Evolutionary conservation across 2,329 filamentous ascomycete genomes (phyloP).

Genomic region (Chaetothyriales sp.): DNA sequence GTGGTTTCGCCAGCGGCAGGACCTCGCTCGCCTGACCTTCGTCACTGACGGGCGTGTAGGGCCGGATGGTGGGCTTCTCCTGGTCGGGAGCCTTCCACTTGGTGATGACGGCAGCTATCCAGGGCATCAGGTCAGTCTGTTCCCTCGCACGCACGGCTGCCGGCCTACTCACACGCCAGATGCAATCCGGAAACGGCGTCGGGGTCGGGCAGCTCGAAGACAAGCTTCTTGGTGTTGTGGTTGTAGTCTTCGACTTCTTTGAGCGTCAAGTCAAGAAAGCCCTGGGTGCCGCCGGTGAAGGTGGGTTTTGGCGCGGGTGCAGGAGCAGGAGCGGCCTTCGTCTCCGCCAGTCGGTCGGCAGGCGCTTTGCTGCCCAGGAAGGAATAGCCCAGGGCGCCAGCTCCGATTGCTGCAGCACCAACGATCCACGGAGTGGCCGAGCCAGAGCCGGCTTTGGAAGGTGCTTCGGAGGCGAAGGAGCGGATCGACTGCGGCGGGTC

Average conservation of each 20-base stretch:
- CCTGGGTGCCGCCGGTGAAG: slow-evolving; percentile 78
- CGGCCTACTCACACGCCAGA: slow-evolving; percentile 50
- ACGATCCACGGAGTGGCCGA: slow-evolving; percentile 26
- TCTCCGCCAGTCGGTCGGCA: slow-evolving; percentile 16
- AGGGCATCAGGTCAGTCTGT: neutral
- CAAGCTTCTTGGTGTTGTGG: slow-evolving; percentile 88
- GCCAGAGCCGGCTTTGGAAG: slow-evolving; percentile 39
- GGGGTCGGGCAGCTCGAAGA: slow-evolving; percentile 72
- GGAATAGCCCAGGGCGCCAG: slow-evolving; percentile 44
- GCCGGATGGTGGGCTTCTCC: slow-evolving; percentile 75
- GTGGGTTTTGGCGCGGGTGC: slow-evolving; percentile 30
- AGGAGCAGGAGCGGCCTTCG: neutral
- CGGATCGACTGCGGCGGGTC: slow-evolving; percentile 42
- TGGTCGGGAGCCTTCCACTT: slow-evolving; percentile 76
- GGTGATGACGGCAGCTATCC: slow-evolving; percentile 60
- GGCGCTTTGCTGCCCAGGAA: slow-evolving; percentile 22
- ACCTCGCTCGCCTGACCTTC: slow-evolving; percentile 41
- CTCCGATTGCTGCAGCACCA: slow-evolving; percentile 42
- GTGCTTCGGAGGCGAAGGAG: slow-evolving; percentile 56
- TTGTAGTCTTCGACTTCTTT: slow-evolving; percentile 67
- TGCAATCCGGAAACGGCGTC: slow-evolving; percentile 72
- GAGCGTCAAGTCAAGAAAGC: slow-evolving; percentile 70
- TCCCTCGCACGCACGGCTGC: neutral
- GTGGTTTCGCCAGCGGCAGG: slow-evolving; percentile 1
- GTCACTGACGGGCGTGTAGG: slow-evolving; percentile 85